A percentile compares a stretch with the other conserved stretches of the same genome.
Evolutionary conservation across 192 early-diverging fungal genomes (phyloP).

Genomic region (Thamnidium elegans): DNA sequence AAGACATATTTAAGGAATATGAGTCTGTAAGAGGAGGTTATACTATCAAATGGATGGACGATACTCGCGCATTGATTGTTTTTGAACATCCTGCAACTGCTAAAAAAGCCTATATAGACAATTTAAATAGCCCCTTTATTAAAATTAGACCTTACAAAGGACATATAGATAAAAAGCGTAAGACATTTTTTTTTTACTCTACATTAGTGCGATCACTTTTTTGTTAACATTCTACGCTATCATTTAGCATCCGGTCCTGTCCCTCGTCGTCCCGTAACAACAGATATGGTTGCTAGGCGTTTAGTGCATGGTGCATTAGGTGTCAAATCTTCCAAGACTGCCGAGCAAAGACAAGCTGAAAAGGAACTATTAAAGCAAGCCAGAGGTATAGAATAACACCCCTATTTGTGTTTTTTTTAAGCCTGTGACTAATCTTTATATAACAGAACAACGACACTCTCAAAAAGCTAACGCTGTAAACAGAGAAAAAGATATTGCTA

Average conservation of each 20-base stretch:
- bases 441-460: constrained; percentile 9
- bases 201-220: neutral
- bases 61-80: constrained; percentile 64
- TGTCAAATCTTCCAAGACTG: constrained; percentile 45
- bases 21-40: constrained; percentile 62
- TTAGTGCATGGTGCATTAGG: constrained; percentile 75
- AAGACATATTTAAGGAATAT: constrained; percentile 62
- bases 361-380: constrained; percentile 41
- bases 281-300: constrained; percentile 73
- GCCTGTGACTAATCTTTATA: too few species aligned
- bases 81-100: constrained; percentile 64
- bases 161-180: constrained; percentile 13
- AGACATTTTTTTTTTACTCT: constrained; percentile 1
- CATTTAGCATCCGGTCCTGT: constrained; percentile 14
- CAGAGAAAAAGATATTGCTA: constrained; percentile 11
- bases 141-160: constrained; percentile 41
- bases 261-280: constrained; percentile 44
- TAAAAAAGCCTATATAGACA: constrained; percentile 54
- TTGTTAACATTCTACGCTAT: neutral
- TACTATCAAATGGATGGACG: constrained; percentile 71
- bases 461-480: neutral
- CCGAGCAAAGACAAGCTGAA: constrained; percentile 49
- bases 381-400: constrained; percentile 34
- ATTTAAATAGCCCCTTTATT: constrained; percentile 45
- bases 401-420: neutral